These are phyloP conservation scores for Purpureocillium lavendulum DNA, from an alignment of 2,329 filamentous ascomycete species.

Conservation along the genomic window DNA sequence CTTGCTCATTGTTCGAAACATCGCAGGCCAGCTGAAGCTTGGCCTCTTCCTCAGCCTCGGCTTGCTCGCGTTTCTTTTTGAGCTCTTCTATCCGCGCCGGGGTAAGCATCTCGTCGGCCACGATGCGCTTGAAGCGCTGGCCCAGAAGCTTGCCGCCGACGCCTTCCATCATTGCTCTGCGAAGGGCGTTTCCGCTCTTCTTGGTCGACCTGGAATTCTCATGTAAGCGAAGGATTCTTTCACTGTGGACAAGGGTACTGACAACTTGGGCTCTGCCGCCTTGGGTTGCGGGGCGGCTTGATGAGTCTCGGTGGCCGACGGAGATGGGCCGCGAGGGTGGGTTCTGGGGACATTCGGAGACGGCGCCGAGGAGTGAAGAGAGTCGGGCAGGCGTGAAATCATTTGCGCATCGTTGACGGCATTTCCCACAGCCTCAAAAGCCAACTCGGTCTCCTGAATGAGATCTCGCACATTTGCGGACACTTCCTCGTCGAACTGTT, in stretches of 20 bases:
- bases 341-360: conserved; percentile 4
- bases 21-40: no score
- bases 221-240: background rate
- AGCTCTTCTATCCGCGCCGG: conserved; percentile 41
- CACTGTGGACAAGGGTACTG: no score
- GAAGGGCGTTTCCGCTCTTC: conserved; percentile 17
- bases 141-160: conserved; percentile 48
- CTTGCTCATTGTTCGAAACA: conserved; percentile 2
- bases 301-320: no score
- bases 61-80: conserved; percentile 24
- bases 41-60: conserved; percentile 6
- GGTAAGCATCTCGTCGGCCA: conserved; percentile 52
- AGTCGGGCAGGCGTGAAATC: conserved; percentile 9
- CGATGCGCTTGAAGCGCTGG: conserved; percentile 44
- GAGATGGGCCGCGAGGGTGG: no score
- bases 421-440: conserved; percentile 36
- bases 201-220: background rate
- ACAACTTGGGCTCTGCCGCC: no score
- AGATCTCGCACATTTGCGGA: conserved; percentile 34
- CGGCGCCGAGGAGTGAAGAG: conserved; percentile 2
- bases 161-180: conserved; percentile 48
- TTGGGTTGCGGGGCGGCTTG: no score
- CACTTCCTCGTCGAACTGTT: conserved; percentile 11
- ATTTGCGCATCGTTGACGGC: conserved; percentile 29
- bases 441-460: conserved; percentile 40